Percentiles rank a stretch among this genome's conserved stretches.
Conservation (phyloP, 352 stramenopile genomes). For the Phytopythium litorale region DNA sequence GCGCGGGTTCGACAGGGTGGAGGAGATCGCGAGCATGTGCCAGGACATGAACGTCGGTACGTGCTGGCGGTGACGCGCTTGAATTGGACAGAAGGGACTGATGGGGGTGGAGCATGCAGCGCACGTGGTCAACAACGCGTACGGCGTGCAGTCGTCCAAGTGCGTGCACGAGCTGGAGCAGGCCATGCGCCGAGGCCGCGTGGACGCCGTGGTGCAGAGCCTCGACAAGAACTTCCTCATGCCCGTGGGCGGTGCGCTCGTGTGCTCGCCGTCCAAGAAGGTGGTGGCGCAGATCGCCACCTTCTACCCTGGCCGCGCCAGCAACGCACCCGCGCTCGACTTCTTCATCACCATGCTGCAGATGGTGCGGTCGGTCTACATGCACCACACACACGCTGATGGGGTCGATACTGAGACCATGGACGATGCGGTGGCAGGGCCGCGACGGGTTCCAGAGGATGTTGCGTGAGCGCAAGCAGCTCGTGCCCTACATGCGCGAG, state of each 20-base stretch:
- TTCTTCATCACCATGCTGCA: slow-evolving; percentile 99
- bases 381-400: neutral
- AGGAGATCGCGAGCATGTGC: slow-evolving; percentile 91
- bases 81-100: slow-evolving; percentile 1
- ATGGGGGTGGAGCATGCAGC: slow-evolving; percentile 14
- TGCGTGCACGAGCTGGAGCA: slow-evolving; percentile 93
- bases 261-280: slow-evolving; percentile 62
- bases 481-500: slow-evolving; percentile 72
- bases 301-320: slow-evolving; percentile 96
- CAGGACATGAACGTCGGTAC: slow-evolving; percentile 57
- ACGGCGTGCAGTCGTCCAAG: slow-evolving; percentile 95
- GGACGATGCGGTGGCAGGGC: slow-evolving; percentile 19
- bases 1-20: slow-evolving; percentile 92
- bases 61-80: neutral
- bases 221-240: slow-evolving; percentile 99
- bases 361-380: slow-evolving; percentile 74
- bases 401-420: neutral
- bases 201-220: slow-evolving; percentile 97
- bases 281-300: slow-evolving; percentile 89
- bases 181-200: slow-evolving; percentile 85
- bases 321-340: slow-evolving; percentile 92
- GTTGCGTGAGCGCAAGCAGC: slow-evolving; percentile 79
- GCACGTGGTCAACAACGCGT: slow-evolving; percentile 99
- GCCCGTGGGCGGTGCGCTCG: slow-evolving; percentile 92
- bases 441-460: slow-evolving; percentile 85